Conservation (phyloP, 2,329 filamentous ascomycete genomes). For the Didymella segeticola region DNA sequence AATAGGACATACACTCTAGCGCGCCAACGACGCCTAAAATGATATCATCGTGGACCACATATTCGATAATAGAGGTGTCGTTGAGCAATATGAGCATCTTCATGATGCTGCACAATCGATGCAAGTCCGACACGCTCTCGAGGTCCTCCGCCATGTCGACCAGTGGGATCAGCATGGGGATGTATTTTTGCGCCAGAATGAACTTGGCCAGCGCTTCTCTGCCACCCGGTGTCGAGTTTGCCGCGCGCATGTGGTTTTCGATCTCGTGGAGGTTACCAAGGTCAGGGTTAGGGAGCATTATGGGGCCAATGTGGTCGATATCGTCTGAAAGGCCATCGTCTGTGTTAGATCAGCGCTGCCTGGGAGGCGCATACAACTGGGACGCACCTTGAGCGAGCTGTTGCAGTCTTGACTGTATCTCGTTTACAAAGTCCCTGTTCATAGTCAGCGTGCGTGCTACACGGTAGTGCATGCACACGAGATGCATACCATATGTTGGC, state of each 20-base stretch:
- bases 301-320: conserved; percentile 71
- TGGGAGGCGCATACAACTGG: neutral
- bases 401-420: conserved; percentile 78
- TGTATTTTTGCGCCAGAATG: conserved; percentile 84
- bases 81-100: conserved; percentile 95
- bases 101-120: conserved; percentile 96
- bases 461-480: neutral
- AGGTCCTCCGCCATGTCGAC: conserved; percentile 90
- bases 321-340: conserved; percentile 93
- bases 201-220: conserved; percentile 88
- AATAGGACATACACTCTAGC: conserved; percentile 71
- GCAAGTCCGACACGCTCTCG: conserved; percentile 84
- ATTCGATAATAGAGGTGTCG: conserved; percentile 92
- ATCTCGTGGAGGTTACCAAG: conserved; percentile 85
- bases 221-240: conserved; percentile 75
- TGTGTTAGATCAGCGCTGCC: conserved; percentile 40
- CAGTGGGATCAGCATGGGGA: conserved; percentile 82
- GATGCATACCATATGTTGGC: conserved; percentile 79
- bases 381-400: conserved; percentile 67
- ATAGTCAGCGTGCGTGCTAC: conserved; percentile 23
- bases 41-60: conserved; percentile 87
- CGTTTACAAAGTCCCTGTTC: conserved; percentile 85
- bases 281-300: conserved; percentile 79
- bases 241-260: conserved; percentile 80
- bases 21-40: conserved; percentile 93